phyloP scores from a whole-genome alignment of 1,284 basidiomycete species.

The Tilletia walkeri region DNA sequence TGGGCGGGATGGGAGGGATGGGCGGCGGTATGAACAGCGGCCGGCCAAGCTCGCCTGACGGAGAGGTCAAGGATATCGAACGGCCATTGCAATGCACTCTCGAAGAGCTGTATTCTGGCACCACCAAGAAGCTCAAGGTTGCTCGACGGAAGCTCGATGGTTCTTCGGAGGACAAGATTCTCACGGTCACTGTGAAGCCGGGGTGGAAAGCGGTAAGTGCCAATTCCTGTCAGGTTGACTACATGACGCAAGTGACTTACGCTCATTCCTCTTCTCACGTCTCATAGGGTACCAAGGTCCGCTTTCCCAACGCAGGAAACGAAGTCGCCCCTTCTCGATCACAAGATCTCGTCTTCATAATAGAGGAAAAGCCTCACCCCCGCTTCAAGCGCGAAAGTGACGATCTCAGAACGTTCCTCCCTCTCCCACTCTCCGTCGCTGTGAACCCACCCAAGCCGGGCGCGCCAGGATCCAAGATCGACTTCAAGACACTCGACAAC shows the following conservation, averaged over 20 bases:
- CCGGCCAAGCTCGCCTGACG: neutral
- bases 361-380: constrained; percentile 51
- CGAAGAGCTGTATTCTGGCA: constrained; percentile 85
- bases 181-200: constrained; percentile 58
- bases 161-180: constrained; percentile 79
- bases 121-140: constrained; percentile 85
- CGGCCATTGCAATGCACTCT: constrained; percentile 82
- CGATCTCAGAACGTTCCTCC: constrained; percentile 40
- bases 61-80: constrained; percentile 66
- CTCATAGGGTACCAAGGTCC: constrained; percentile 50
- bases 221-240: neutral
- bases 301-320: constrained; percentile 51
- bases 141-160: constrained; percentile 72
- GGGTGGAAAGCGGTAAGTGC: constrained; percentile 49
- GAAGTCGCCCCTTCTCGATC: constrained; percentile 43
- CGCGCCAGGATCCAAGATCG: constrained; percentile 31
- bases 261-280: too few species aligned
- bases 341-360: constrained; percentile 54
- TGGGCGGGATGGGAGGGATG: constrained; percentile 16
- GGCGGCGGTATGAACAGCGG: constrained; percentile 10
- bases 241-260: too few species aligned
- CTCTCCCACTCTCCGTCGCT: constrained; percentile 46
- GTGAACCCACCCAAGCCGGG: constrained; percentile 50
- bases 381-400: constrained; percentile 50
- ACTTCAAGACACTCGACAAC: constrained; percentile 45